Evolutionary conservation across 495 filamentous ascomycete genomes (phyloP).

Genomic region (Penicillium herquei): DNA sequence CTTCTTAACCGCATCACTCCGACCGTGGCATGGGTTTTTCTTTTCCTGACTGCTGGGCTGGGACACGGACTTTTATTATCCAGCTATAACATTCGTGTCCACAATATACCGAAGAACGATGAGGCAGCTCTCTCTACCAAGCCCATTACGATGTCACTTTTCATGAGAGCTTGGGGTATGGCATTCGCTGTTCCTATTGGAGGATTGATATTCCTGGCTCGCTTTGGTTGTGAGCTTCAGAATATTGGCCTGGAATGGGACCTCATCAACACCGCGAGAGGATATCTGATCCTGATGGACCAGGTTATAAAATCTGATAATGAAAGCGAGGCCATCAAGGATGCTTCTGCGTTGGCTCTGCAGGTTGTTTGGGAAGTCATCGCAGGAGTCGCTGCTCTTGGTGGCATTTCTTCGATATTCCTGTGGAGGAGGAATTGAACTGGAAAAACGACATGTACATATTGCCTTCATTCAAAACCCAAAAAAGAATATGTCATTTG

Average conservation of each 20-base stretch:
- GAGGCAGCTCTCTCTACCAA: slow-evolving; percentile 13
- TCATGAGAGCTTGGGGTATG: slow-evolving; percentile 61
- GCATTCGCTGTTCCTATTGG: slow-evolving; percentile 61
- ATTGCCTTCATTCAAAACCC: not conserved
- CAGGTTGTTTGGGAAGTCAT: slow-evolving; percentile 26
- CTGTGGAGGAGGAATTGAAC: slow-evolving; percentile 11
- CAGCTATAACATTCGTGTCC: slow-evolving; percentile 48
- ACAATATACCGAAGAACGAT: slow-evolving; percentile 26
- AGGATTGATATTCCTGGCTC: slow-evolving; percentile 58
- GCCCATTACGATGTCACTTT: slow-evolving; percentile 53
- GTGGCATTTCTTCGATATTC: slow-evolving; percentile 25
- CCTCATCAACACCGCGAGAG: slow-evolving; percentile 20
- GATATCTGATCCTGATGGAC: slow-evolving; percentile 24
- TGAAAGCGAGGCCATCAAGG: slow-evolving; percentile 17
- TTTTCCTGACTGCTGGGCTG: slow-evolving; percentile 51
- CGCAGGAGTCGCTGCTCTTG: slow-evolving; percentile 20
- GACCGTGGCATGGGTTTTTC: slow-evolving; percentile 48
- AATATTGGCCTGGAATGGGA: slow-evolving; percentile 10
- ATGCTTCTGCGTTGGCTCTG: slow-evolving; percentile 18
- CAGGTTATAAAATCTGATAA: slow-evolving; percentile 16
- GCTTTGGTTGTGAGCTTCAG: slow-evolving; percentile 19
- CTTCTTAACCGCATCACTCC: slow-evolving; percentile 47
- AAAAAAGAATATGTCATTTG: too few relatives aligned
- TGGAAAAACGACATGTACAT: not conserved
- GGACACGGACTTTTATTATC: slow-evolving; percentile 56